Conservation (phyloP, 345 rosid species). For the Linum tenue region DNA sequence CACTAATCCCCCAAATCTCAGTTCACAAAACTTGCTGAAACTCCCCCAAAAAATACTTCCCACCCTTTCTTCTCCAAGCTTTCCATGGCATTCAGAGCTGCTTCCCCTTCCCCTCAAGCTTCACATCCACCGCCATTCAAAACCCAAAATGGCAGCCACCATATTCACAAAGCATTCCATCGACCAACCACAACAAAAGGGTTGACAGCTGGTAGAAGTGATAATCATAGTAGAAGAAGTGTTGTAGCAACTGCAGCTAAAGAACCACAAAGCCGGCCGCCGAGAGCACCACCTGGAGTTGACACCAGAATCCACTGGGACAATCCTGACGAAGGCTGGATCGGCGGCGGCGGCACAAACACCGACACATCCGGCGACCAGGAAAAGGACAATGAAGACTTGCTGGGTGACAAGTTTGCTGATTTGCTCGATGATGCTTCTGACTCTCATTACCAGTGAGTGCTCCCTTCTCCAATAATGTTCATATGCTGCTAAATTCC, state of each 20-base stretch:
- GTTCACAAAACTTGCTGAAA: background rate
- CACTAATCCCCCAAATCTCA: background rate
- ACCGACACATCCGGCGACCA: conserved; percentile 11
- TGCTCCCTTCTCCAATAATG: background rate
- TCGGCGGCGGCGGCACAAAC: conserved; percentile 41
- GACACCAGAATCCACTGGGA: conserved; percentile 98
- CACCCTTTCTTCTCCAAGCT: background rate
- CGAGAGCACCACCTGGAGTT: conserved; percentile 50
- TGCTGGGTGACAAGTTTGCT: conserved; percentile 48
- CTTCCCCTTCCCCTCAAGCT: background rate
- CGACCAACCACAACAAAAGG: background rate
- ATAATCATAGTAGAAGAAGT: background rate
- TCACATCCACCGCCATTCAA: background rate
- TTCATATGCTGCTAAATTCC: background rate
- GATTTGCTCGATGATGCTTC: conserved; percentile 67
- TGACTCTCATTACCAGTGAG: conserved; percentile 92
- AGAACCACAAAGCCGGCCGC: conserved; percentile 21
- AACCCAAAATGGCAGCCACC: background rate
- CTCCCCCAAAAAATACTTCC: background rate
- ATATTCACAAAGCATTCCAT: background rate
- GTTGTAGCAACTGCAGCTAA: conserved; percentile 8
- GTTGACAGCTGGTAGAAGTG: background rate
- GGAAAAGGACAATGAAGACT: conserved; percentile 32
- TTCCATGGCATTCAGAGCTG: background rate
- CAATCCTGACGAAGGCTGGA: conserved; percentile 80